These are phyloP conservation scores for Euphorbia lathyris DNA, from an alignment of 345 rosid genomes.

Conservation along the genomic window DNA sequence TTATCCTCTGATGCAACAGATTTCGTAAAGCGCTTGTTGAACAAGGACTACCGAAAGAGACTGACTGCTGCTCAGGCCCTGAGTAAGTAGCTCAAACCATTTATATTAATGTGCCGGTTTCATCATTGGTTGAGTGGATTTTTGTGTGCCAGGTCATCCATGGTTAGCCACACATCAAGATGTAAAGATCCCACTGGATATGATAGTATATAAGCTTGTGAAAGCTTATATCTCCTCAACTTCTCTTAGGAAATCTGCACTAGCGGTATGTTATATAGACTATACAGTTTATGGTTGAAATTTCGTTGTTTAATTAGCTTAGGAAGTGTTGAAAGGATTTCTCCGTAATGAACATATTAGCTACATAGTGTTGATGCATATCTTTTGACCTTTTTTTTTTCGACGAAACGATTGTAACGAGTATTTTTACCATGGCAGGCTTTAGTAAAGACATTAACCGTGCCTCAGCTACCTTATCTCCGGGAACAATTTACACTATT, in stretches of 20 bases:
- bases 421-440: slow-evolving; percentile 45
- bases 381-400: background rate
- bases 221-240: slow-evolving; percentile 67
- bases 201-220: slow-evolving; percentile 66
- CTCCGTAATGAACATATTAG: too few species aligned
- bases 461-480: slow-evolving; percentile 70
- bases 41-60: slow-evolving; percentile 91
- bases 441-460: slow-evolving; percentile 70
- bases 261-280: slow-evolving; percentile 46
- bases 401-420: background rate
- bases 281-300: background rate
- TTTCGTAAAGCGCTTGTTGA: slow-evolving; percentile 81
- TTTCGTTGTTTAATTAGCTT: slow-evolving; percentile 1
- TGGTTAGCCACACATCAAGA: slow-evolving; percentile 76
- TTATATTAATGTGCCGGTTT: slow-evolving; percentile 4
- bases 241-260: slow-evolving; percentile 67
- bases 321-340: background rate
- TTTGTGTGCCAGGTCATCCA: slow-evolving; percentile 66
- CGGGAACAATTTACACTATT: slow-evolving; percentile 71
- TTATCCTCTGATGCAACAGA: slow-evolving; percentile 75
- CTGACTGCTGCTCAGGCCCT: slow-evolving; percentile 93
- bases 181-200: slow-evolving; percentile 73
- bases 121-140: slow-evolving; percentile 1
- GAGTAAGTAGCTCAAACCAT: slow-evolving; percentile 49
- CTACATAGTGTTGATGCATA: background rate